Evolutionary conservation across 257 asterid genomes (phyloP).

Genomic region (Dorcoceras hygrometricum): DNA sequence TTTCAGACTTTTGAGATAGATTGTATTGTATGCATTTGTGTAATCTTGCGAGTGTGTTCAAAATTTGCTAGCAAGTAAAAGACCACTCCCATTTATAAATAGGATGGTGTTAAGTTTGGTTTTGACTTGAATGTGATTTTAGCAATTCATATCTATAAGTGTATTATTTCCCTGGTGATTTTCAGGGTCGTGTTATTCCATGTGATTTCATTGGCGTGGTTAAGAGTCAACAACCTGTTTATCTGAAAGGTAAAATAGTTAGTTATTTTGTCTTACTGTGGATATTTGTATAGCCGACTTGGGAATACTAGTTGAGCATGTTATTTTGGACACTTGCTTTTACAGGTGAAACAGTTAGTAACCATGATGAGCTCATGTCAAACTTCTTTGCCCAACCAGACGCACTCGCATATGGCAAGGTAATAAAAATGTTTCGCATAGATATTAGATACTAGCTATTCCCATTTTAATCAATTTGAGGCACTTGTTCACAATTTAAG

Average conservation of each 20-base stretch:
- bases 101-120: not conserved
- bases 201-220: conserved; percentile 97
- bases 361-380: conserved; percentile 99
- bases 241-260: conserved; percentile 66
- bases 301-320: conserved; percentile 16
- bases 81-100: not conserved
- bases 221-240: conserved; percentile 94
- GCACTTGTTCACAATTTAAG: conserved; percentile 1
- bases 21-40: conserved; percentile 10
- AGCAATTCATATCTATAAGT: conserved; percentile 24
- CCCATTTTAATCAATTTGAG: conserved; percentile 10
- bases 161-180: conserved; percentile 28
- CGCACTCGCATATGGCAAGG: conserved; percentile 99
- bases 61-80: conserved; percentile 5
- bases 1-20: conserved; percentile 4
- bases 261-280: conserved; percentile 20
- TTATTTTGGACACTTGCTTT: conserved; percentile 26
- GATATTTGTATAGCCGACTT: conserved; percentile 4
- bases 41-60: conserved; percentile 1
- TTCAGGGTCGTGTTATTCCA: conserved; percentile 97
- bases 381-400: conserved; percentile 99
- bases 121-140: conserved; percentile 19
- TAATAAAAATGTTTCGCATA: conserved; percentile 22
- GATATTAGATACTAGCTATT: not conserved
- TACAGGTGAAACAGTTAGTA: conserved; percentile 86